phyloP scores from a whole-genome alignment of 495 filamentous ascomycete species.

The Amniculicola lignicola region DNA sequence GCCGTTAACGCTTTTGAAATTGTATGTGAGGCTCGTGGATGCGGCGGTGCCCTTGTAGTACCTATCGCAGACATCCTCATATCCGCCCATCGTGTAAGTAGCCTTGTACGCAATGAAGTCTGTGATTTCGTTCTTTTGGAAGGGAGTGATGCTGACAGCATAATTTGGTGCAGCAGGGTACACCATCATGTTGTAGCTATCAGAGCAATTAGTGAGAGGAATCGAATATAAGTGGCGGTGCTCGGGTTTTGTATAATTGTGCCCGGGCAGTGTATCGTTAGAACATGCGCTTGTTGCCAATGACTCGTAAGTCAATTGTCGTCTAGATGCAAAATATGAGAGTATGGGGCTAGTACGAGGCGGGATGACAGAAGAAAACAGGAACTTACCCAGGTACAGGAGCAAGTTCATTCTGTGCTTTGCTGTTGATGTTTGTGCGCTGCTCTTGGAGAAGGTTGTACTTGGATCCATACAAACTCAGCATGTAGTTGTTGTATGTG shows the following conservation, averaged over 20 bases:
- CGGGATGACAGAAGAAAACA: background rate
- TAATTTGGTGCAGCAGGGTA: slow-evolving; percentile 4
- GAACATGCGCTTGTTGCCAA: too few species aligned
- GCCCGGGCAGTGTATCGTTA: too few species aligned
- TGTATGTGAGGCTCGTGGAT: background rate
- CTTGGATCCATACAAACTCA: slow-evolving; percentile 10
- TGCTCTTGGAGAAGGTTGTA: slow-evolving; percentile 17
- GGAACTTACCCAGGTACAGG: slow-evolving; percentile 6
- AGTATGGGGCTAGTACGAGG: too few species aligned
- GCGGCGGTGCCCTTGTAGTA: background rate
- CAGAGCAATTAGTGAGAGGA: slow-evolving; percentile 18
- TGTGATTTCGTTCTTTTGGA: slow-evolving; percentile 15
- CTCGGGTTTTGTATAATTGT: too few species aligned
- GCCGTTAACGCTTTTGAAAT: slow-evolving; percentile 14
- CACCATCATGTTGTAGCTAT: slow-evolving; percentile 23
- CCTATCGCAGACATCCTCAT: slow-evolving; percentile 10
- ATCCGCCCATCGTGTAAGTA: background rate
- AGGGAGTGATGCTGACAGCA: slow-evolving; percentile 3
- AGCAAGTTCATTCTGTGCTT: slow-evolving; percentile 11
- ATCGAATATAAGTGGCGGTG: too few species aligned
- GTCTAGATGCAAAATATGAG: too few species aligned
- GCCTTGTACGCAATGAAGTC: slow-evolving; percentile 13
- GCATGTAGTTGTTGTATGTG: slow-evolving; percentile 20
- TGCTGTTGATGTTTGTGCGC: slow-evolving; percentile 14
- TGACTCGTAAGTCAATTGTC: too few species aligned